A percentile compares a stretch with the other conserved stretches of the same genome.
These are phyloP conservation scores for Nicotiana rustica DNA, from an alignment of 305 asterid genomes.

Conservation along the genomic window DNA sequence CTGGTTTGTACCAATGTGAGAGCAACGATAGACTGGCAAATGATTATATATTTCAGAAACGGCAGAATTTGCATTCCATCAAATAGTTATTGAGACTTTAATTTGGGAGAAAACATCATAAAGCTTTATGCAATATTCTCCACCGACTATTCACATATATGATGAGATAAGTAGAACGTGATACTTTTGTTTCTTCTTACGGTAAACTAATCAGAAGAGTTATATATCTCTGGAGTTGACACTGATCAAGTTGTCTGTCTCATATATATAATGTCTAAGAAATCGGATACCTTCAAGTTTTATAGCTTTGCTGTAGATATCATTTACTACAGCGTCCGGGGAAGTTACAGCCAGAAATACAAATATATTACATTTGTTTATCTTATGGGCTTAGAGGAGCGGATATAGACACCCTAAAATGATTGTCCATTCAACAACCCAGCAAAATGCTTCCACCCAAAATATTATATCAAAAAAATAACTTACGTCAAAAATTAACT, in stretches of 20 bases:
- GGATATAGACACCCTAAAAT: not conserved
- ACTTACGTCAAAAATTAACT: conserved; percentile 37
- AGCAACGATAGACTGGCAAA: not conserved
- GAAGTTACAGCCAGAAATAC: not conserved
- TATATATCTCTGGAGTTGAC: not conserved
- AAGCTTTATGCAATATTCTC: not conserved
- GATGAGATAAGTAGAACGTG: not conserved
- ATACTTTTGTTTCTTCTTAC: not conserved
- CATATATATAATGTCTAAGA: not conserved
- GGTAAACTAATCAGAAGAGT: not conserved
- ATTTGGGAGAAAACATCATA: not conserved
- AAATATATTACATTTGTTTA: not conserved
- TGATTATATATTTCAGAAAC: not conserved
- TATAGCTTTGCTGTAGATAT: not conserved
- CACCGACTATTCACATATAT: not conserved
- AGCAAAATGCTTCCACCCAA: not conserved
- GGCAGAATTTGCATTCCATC: not conserved
- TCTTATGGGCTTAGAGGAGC: not conserved
- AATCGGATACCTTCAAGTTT: not conserved
- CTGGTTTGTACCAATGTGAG: not conserved
- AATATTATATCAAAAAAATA: not conserved
- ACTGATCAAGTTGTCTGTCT: conserved; percentile 10
- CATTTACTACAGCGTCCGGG: not conserved
- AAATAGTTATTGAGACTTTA: not conserved
- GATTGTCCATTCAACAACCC: not conserved